A percentile compares a stretch with the other conserved stretches of the same genome.
Evolutionary conservation across 2,329 filamentous ascomycete genomes (phyloP).

Genomic region (Ampelomyces quisqualis): DNA sequence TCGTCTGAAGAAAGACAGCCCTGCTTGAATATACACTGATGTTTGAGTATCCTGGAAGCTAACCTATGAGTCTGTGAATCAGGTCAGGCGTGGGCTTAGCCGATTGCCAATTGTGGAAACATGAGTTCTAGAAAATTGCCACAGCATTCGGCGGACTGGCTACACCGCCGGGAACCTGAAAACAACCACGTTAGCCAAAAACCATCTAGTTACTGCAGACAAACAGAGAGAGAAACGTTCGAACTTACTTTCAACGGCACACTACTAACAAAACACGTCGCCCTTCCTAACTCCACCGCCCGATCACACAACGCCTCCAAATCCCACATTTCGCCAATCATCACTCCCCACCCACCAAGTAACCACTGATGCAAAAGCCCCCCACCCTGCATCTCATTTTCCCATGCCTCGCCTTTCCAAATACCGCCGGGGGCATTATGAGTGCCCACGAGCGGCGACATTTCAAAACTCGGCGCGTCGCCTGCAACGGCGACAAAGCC

Average conservation of each 20-base stretch:
- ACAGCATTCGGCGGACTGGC: conserved; percentile 43
- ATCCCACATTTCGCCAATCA: conserved; percentile 47
- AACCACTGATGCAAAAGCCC: conserved; percentile 39
- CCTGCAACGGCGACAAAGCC: conserved; percentile 51
- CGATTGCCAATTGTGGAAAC: too few species aligned
- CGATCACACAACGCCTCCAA: conserved; percentile 55
- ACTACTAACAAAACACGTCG: conserved; percentile 63
- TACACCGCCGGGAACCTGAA: conserved; percentile 51
- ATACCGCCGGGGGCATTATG: conserved; percentile 36
- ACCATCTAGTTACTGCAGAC: background rate
- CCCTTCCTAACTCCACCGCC: conserved; percentile 55
- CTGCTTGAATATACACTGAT: too few species aligned
- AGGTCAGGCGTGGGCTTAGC: too few species aligned
- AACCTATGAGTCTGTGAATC: too few species aligned
- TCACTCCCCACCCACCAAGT: conserved; percentile 39
- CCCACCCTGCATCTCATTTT: conserved; percentile 40
- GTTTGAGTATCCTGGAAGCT: too few species aligned
- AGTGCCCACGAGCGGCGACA: conserved; percentile 41
- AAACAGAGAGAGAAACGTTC: background rate
- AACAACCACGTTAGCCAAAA: background rate
- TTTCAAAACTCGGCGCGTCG: conserved; percentile 49
- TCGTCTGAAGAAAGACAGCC: too few species aligned
- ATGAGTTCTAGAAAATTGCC: conserved; percentile 36
- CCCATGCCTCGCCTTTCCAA: conserved; percentile 39
- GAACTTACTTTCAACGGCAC: conserved; percentile 55